Evolutionary conservation across 2,329 filamentous ascomycete genomes (phyloP).

Genomic region (Cytospora schulzeri): DNA sequence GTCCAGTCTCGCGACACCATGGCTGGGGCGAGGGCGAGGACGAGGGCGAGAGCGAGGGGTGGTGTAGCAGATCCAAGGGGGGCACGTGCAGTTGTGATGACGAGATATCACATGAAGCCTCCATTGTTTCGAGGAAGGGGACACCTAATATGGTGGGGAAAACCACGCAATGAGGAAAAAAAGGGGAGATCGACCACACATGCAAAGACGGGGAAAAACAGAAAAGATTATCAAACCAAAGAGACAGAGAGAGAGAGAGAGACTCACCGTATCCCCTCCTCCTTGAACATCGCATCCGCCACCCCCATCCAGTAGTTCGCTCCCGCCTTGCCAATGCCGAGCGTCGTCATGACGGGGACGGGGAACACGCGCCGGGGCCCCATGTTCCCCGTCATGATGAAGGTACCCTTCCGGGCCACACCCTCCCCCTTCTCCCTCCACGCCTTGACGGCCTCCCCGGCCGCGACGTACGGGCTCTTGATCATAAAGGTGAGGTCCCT

Average conservation of each 20-base stretch:
- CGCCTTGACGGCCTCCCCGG: conserved; percentile 21
- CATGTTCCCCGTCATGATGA: conserved; percentile 27
- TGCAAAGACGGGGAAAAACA: not conserved
- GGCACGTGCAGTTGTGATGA: not conserved
- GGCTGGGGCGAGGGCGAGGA: no score
- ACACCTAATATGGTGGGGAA: not conserved
- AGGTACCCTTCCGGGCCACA: conserved; percentile 22
- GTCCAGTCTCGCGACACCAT: not conserved
- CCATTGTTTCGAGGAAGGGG: not conserved
- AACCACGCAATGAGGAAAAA: not conserved
- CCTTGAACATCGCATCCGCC: conserved; percentile 23
- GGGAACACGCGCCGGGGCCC: conserved; percentile 16
- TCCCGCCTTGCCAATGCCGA: conserved; percentile 23
- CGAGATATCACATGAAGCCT: not conserved
- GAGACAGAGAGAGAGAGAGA: not conserved
- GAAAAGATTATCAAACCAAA: no score
- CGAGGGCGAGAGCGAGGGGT: no score
- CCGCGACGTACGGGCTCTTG: conserved; percentile 22
- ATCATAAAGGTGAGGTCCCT: conserved; percentile 22
- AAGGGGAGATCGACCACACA: not conserved
- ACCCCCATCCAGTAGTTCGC: conserved; percentile 21
- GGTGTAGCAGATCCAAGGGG: not conserved
- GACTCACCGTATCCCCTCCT: conserved; percentile 26
- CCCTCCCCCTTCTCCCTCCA: conserved; percentile 17
- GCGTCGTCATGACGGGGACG: conserved; percentile 2